Evolutionary conservation across 306 rosid genomes (phyloP).

Genomic region (Inga oerstediana): DNA sequence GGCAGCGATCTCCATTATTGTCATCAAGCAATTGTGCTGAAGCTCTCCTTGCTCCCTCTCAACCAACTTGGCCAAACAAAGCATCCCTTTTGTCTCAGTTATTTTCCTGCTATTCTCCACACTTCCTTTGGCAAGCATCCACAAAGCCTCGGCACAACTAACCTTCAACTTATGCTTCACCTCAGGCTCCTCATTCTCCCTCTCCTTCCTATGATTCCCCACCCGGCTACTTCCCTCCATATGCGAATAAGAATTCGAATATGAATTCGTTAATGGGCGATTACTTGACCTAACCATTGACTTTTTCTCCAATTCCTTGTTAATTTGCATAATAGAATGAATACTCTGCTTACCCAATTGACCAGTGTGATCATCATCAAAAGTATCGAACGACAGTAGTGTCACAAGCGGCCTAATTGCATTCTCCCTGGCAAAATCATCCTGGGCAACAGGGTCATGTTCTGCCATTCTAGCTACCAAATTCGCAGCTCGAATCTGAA

Average conservation of each 20-base stretch:
- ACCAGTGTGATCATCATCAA: constrained; percentile 45
- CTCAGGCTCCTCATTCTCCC: constrained; percentile 73
- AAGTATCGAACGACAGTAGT: constrained; percentile 56
- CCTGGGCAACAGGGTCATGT: constrained; percentile 62
- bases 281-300: constrained; percentile 17
- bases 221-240: constrained; percentile 59
- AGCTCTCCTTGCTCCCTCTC: constrained; percentile 74
- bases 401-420: constrained; percentile 69
- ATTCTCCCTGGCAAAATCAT: constrained; percentile 72
- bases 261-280: constrained; percentile 29
- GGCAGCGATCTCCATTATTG: constrained; percentile 68
- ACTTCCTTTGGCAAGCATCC: constrained; percentile 79
- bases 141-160: constrained; percentile 72
- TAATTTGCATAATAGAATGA: constrained; percentile 59
- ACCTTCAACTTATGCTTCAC: constrained; percentile 63
- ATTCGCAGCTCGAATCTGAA: constrained; percentile 55
- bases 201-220: constrained; percentile 65
- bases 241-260: constrained; percentile 37
- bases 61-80: constrained; percentile 80
- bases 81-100: constrained; percentile 80
- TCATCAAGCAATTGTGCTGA: constrained; percentile 74
- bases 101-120: constrained; percentile 68
- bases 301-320: constrained; percentile 58
- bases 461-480: constrained; percentile 75
- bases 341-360: constrained; percentile 63